A percentile compares a stretch with the other conserved stretches of the same genome.
These are phyloP conservation scores for Inonotus hispidus DNA, from an alignment of 1,284 basidiomycete genomes.

Conservation along the genomic window DNA sequence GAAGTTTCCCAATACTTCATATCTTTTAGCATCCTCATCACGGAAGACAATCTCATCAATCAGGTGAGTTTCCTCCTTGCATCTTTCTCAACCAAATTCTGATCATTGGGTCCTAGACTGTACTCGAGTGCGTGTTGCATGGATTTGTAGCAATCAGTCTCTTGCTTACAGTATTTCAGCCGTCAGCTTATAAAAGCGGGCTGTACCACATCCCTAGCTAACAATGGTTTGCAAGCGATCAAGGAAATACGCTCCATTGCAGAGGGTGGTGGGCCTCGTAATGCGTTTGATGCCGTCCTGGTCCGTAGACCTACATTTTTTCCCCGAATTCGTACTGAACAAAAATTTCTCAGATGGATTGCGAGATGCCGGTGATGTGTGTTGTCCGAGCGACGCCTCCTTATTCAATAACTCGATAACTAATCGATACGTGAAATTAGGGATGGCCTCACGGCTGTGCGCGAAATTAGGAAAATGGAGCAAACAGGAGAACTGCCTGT, in stretches of 20 bases:
- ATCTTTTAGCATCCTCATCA: slow-evolving; percentile 23
- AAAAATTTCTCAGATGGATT: slow-evolving; percentile 25
- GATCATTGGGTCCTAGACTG: slow-evolving; percentile 19
- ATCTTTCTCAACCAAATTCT: background rate
- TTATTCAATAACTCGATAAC: background rate
- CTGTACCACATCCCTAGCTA: slow-evolving; percentile 24
- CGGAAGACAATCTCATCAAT: slow-evolving; percentile 26
- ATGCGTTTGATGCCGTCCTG: slow-evolving; percentile 25
- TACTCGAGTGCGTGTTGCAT: slow-evolving; percentile 21
- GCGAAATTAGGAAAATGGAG: slow-evolving; percentile 27
- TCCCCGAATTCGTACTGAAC: background rate
- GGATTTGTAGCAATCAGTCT: background rate
- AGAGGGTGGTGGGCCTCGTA: slow-evolving; percentile 9
- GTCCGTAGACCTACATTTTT: slow-evolving; percentile 13
- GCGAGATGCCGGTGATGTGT: slow-evolving; percentile 29
- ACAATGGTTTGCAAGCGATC: slow-evolving; percentile 26
- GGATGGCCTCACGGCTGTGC: slow-evolving; percentile 27
- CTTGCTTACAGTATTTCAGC: slow-evolving; percentile 8
- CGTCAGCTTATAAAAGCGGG: slow-evolving; percentile 26
- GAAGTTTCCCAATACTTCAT: background rate
- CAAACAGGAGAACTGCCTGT: slow-evolving; percentile 20
- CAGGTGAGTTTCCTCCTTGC: slow-evolving; percentile 19
- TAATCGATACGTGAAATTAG: slow-evolving; percentile 7
- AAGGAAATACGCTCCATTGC: slow-evolving; percentile 21
- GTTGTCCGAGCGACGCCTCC: background rate